Evolutionary conservation across 345 rosid species (phyloP).

Genomic region (Populus davidiana): DNA sequence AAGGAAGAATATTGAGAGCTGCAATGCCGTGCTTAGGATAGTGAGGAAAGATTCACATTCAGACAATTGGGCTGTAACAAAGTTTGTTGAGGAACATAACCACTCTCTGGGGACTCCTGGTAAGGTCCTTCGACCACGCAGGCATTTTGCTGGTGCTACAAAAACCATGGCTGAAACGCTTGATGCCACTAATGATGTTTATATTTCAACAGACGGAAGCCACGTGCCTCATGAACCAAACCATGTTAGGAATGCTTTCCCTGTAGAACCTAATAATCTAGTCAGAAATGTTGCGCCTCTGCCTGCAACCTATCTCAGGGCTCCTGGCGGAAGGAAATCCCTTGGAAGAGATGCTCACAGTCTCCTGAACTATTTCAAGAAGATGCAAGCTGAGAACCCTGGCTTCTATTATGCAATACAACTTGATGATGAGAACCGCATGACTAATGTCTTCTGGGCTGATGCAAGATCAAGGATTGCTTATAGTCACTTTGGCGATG

Average conservation of each 20-base stretch:
- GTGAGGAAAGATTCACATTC: constrained; percentile 45
- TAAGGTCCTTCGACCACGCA: constrained; percentile 53
- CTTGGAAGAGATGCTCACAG: constrained; percentile 63
- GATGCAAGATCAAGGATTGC: constrained; percentile 72
- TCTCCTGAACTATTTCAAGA: constrained; percentile 57
- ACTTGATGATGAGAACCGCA: constrained; percentile 57
- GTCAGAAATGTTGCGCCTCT: constrained; percentile 28
- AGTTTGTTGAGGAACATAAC: constrained; percentile 62
- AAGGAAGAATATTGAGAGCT: constrained; percentile 53
- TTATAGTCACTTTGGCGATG: constrained; percentile 59
- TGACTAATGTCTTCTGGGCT: constrained; percentile 73
- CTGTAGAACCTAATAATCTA: constrained; percentile 32
- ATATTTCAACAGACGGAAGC: constrained; percentile 38
- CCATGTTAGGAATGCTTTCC: constrained; percentile 26
- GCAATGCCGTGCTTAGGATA: constrained; percentile 61
- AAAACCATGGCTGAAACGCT: constrained; percentile 36
- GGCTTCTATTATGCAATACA: constrained; percentile 69
- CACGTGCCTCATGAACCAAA: constrained; percentile 35
- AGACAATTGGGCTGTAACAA: constrained; percentile 48
- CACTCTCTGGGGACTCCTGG: constrained; percentile 41
- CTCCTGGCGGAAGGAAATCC: constrained; percentile 41
- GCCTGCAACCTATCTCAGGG: constrained; percentile 29
- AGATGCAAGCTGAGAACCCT: constrained; percentile 63
- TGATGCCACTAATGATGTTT: constrained; percentile 34
- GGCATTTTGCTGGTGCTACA: constrained; percentile 51